These are phyloP conservation scores for Dothiorella sarmentorum DNA, from an alignment of 2,329 filamentous ascomycete genomes.

Conservation along the genomic window DNA sequence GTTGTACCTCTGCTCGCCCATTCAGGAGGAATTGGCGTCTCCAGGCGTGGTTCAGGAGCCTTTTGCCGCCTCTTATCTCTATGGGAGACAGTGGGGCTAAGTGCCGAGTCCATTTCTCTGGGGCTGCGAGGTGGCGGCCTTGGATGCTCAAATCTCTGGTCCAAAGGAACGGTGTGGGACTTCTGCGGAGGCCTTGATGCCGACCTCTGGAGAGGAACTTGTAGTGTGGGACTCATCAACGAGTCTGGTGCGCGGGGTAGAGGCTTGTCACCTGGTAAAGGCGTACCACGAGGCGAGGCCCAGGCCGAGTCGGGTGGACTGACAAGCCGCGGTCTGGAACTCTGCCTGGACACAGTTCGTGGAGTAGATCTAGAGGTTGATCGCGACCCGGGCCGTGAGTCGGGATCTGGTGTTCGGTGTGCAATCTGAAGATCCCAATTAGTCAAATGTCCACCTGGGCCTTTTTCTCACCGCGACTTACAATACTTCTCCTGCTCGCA, in stretches of 20 bases:
- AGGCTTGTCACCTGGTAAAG: conserved; percentile 15
- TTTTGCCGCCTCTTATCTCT: conserved; percentile 7
- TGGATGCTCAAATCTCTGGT: conserved; percentile 18
- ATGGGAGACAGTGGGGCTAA: neutral
- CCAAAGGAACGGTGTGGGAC: conserved; percentile 7
- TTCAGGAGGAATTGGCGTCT: conserved; percentile 11
- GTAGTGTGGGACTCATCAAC: neutral
- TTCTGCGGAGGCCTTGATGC: conserved; percentile 11
- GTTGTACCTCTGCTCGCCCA: conserved; percentile 11
- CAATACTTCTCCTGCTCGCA: conserved; percentile 74
- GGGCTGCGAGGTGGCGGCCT: conserved; percentile 10
- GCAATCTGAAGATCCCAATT: conserved; percentile 16
- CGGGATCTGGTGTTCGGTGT: conserved; percentile 12
- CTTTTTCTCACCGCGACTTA: conserved; percentile 43
- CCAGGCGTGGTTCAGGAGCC: conserved; percentile 4
- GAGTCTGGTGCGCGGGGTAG: conserved; percentile 14
- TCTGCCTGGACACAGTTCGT: neutral
- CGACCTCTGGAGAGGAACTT: conserved; percentile 12
- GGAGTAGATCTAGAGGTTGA: conserved; percentile 15
- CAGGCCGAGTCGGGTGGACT: conserved; percentile 13
- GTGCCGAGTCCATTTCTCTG: neutral
- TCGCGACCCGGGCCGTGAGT: conserved; percentile 15
- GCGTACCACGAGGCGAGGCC: conserved; percentile 8
- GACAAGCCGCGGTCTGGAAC: conserved; percentile 14
- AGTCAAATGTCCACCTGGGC: neutral